Conservation (phyloP, 2,329 filamentous ascomycete genomes). For the Cladosporium sp. region DNA sequence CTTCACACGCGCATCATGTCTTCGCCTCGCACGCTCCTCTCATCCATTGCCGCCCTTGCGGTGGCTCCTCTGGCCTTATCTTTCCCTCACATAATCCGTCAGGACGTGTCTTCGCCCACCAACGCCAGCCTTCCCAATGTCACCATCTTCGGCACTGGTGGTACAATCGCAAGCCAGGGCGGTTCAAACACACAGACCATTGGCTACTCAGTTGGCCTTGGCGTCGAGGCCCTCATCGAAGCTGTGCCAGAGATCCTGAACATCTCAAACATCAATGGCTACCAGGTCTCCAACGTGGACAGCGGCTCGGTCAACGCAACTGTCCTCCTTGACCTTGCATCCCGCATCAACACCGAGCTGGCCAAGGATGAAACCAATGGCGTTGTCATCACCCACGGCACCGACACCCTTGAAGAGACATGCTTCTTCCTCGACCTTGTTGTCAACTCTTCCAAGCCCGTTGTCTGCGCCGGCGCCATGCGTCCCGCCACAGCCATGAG, state of each 20-base stretch:
- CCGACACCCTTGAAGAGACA: constrained; percentile 60
- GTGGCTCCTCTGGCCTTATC: too few species aligned
- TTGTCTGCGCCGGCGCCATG: constrained; percentile 60
- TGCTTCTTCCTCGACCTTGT: constrained; percentile 60
- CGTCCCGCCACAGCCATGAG: constrained; percentile 57
- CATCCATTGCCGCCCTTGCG: too few species aligned
- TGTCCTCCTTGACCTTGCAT: constrained; percentile 46
- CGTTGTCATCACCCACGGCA: constrained; percentile 60
- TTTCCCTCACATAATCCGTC: neutral
- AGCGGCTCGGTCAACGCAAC: constrained; percentile 41
- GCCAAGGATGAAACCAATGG: constrained; percentile 40
- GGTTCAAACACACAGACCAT: constrained; percentile 48
- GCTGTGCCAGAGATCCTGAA: constrained; percentile 53
- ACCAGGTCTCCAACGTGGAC: constrained; percentile 37
- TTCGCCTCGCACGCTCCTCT: too few species aligned
- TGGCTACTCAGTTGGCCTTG: constrained; percentile 50
- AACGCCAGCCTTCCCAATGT: constrained; percentile 51
- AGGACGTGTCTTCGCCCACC: constrained; percentile 21
- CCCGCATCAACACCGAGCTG: constrained; percentile 47
- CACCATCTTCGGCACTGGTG: constrained; percentile 54
- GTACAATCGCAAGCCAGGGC: constrained; percentile 54
- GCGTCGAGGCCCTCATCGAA: constrained; percentile 48
- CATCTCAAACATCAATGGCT: constrained; percentile 51
- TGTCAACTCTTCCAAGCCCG: constrained; percentile 53
- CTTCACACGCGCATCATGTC: too few species aligned